Base-by-base conservation (phyloP, 176 grass and related monocot genomes). In the Alopecurus myosuroides region DNA sequence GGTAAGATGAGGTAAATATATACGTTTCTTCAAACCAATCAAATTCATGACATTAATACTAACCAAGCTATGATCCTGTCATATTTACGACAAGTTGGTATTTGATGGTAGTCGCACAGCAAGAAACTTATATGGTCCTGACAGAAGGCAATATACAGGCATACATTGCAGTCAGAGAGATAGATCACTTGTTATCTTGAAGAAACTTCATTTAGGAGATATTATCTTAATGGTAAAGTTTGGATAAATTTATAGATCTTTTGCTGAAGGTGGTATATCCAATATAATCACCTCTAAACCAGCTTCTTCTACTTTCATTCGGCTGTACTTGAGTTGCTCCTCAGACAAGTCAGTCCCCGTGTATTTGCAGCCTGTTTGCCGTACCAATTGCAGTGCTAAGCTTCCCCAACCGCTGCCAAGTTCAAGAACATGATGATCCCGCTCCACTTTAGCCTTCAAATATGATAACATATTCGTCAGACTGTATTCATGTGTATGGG, bases 1-100 rank as follows among this genome's bases (percentile, higher is more conserved):
- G 30, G 19, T 15, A 80, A 4, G 6, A n/a, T 3, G 23, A 25
- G 23, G 23, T 28, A 23, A 62, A n/a, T n/a, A n/a, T n/a, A n/a
- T n/a, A n/a, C n/a, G n/a, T n/a, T n/a, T n/a, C n/a, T n/a, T n/a
- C n/a, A n/a, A n/a, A n/a, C n/a, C 5, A 62, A n/a, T n/a, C 20
- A n/a, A n/a, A n/a, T 55, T 13, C 23, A 30, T n/a, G 6, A 12
- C 23, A 68, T 8, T 22, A 19, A 7, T 7, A 68, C 65, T 68
- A 84, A 92, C 91, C 91, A 92, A 44, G 84, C 84, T 78, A 92
- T 92, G 45, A 92, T 92, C 51, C 91, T 78, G 80, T 92, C 87
- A 39, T 89, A 92, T 69, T 87, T 92, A 23, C 61, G 37, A 51
- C 58, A 57, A 67, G 58, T 22, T 56, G 84, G 79, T 58, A 92